These are phyloP conservation scores for Lactarius quietus DNA, from an alignment of 768 basidiomycete species.

Conservation along the genomic window DNA sequence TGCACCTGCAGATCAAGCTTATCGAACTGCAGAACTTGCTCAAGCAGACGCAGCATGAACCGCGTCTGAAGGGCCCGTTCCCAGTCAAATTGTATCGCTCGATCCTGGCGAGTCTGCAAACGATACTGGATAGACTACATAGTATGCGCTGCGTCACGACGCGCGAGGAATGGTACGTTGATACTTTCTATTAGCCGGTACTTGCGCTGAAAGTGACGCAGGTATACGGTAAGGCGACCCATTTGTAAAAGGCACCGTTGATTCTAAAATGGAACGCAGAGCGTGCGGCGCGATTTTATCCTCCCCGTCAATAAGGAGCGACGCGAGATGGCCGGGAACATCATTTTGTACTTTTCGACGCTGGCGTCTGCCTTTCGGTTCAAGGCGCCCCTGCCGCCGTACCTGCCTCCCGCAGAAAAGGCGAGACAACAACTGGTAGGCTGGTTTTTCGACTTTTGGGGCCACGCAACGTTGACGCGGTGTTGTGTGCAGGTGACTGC, in stretches of 20 bases:
- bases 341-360: slow-evolving; percentile 84
- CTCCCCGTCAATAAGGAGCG: slow-evolving; percentile 86
- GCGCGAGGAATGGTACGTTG: slow-evolving; percentile 80
- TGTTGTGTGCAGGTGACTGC: slow-evolving; percentile 58
- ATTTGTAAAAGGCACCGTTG: neutral
- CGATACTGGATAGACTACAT: slow-evolving; percentile 84
- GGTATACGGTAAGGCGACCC: slow-evolving; percentile 60
- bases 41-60: slow-evolving; percentile 87
- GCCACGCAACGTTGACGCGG: neutral
- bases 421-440: slow-evolving; percentile 74
- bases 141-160: slow-evolving; percentile 98
- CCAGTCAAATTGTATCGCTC: slow-evolving; percentile 82
- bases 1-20: slow-evolving; percentile 89
- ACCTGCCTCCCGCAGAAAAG: slow-evolving; percentile 89
- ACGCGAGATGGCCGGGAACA: slow-evolving; percentile 92
- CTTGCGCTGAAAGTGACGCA: slow-evolving; percentile 29
- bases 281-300: slow-evolving; percentile 82
- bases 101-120: slow-evolving; percentile 77
- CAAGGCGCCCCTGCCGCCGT: slow-evolving; percentile 93
- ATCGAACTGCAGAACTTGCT: slow-evolving; percentile 84
- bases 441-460: neutral
- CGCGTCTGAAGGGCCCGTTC: slow-evolving; percentile 93
- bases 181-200: slow-evolving; percentile 5
- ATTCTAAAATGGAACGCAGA: slow-evolving; percentile 40
- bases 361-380: slow-evolving; percentile 76